Conservation (phyloP, 306 rosid species). For the Prunus mongolica region DNA sequence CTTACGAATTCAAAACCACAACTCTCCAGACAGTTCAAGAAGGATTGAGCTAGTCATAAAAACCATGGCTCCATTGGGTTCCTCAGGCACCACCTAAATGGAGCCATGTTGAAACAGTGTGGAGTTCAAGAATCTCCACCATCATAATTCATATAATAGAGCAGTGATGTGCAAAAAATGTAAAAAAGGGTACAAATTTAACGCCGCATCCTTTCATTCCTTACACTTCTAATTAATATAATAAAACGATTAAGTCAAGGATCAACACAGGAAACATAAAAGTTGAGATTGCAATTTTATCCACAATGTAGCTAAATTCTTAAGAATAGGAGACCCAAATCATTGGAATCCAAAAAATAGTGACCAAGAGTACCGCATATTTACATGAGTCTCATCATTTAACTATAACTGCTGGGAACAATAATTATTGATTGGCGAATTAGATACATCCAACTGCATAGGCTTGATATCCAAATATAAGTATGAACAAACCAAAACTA, state of each 20-base stretch:
- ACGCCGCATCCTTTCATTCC: too few relatives aligned
- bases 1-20: too few relatives aligned
- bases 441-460: background rate
- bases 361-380: background rate
- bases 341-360: background rate
- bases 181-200: too few relatives aligned
- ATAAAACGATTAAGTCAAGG: background rate
- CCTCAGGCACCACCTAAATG: too few relatives aligned
- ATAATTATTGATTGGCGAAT: background rate
- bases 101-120: too few relatives aligned
- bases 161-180: too few relatives aligned
- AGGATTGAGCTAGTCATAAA: too few relatives aligned
- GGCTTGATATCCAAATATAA: background rate
- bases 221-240: too few relatives aligned
- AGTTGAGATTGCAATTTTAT: background rate
- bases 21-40: too few relatives aligned
- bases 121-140: too few relatives aligned
- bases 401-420: background rate
- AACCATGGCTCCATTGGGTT: too few relatives aligned
- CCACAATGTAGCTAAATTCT: background rate
- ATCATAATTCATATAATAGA: too few relatives aligned
- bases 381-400: background rate
- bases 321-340: background rate
- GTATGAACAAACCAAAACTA: conserved; percentile 2
- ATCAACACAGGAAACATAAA: background rate